phyloP scores from a whole-genome alignment of 176 grass and related monocot species.

The Aegilops longissima region DNA sequence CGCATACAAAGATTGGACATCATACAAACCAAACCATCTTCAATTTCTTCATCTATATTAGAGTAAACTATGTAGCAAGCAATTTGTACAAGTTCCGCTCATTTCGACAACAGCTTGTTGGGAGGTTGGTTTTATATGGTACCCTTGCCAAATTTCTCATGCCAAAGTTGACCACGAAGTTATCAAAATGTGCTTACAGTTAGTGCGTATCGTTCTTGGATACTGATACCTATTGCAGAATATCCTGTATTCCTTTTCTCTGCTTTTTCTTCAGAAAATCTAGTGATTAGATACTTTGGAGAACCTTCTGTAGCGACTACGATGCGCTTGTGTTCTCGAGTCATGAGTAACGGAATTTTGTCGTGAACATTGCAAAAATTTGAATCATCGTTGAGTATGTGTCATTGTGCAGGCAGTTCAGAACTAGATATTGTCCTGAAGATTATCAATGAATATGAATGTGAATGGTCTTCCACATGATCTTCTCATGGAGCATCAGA shows the following conservation, averaged over 20 bases:
- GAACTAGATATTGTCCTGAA: background rate
- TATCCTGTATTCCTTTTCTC: background rate
- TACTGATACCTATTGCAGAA: too few relatives aligned
- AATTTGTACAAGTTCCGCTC: background rate
- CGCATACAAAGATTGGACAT: too few relatives aligned
- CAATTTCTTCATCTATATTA: too few relatives aligned
- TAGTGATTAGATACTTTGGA: background rate
- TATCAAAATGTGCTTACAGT: too few relatives aligned
- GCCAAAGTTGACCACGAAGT: too few relatives aligned
- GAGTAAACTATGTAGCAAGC: background rate
- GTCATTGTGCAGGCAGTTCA: background rate
- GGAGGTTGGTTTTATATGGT: too few relatives aligned
- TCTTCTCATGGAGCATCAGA: too few relatives aligned
- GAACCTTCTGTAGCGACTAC: background rate
- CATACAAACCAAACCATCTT: too few relatives aligned
- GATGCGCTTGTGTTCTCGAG: too few relatives aligned
- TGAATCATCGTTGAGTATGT: background rate
- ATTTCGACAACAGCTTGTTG: too few relatives aligned
- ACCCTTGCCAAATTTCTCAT: background rate
- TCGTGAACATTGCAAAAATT: background rate
- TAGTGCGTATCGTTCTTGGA: background rate
- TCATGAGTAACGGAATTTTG: background rate
- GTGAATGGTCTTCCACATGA: background rate
- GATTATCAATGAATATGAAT: background rate
- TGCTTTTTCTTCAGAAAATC: background rate